These are phyloP conservation scores for Nemania sp. DNA, from an alignment of 2,329 filamentous ascomycete species.

Conservation along the genomic window DNA sequence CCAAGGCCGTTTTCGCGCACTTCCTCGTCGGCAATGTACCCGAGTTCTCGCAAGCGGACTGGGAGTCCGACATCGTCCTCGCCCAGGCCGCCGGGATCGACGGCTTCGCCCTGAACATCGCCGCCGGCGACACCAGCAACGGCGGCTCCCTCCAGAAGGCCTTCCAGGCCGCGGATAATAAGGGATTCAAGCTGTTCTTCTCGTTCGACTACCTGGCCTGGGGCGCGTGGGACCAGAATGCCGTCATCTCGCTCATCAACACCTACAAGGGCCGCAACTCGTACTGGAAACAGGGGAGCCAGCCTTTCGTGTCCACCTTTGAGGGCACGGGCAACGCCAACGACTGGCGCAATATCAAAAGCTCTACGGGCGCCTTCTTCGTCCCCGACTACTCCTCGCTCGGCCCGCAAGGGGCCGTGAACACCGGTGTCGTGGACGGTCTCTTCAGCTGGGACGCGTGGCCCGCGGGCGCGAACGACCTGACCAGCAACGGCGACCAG, in stretches of 20 bases:
- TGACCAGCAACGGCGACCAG: constrained; percentile 16
- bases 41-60: background rate
- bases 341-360: constrained; percentile 49
- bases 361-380: constrained; percentile 45
- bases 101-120: background rate
- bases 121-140: constrained; percentile 30
- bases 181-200: constrained; percentile 43
- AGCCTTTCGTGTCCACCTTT: constrained; percentile 58
- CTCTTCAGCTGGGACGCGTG: constrained; percentile 55
- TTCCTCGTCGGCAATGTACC: background rate
- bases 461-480: constrained; percentile 41
- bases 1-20: background rate
- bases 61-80: background rate
- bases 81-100: background rate
- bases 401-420: constrained; percentile 42
- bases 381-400: constrained; percentile 54
- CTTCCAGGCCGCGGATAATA: constrained; percentile 40
- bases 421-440: constrained; percentile 36
- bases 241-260: constrained; percentile 42
- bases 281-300: constrained; percentile 34
- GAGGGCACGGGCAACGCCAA: constrained; percentile 50
- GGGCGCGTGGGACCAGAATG: constrained; percentile 35
- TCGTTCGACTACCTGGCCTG: constrained; percentile 43
- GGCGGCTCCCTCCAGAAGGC: constrained; percentile 38
- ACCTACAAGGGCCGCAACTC: constrained; percentile 40